Percentiles rank a stretch among this genome's conserved stretches.
These are phyloP conservation scores for Clausena lansium DNA, from an alignment of 345 rosid species.

Conservation along the genomic window DNA sequence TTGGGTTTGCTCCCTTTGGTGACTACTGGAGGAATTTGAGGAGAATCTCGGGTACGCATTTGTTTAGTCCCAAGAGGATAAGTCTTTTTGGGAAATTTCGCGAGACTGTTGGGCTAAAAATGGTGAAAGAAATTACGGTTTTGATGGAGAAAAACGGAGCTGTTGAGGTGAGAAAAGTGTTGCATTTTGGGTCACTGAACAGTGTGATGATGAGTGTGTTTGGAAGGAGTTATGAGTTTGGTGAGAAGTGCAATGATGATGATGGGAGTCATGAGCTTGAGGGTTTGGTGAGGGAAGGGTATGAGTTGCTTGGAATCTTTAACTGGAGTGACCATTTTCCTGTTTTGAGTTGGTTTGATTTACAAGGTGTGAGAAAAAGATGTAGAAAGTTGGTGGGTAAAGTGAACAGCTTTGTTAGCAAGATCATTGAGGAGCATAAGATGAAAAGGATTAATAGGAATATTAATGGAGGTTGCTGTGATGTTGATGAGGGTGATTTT, in stretches of 20 bases:
- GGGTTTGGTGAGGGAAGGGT: conserved; percentile 68
- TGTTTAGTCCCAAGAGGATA: conserved; percentile 72
- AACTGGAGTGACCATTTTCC: conserved; percentile 92
- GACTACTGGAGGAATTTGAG: conserved; percentile 89
- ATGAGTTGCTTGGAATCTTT: conserved; percentile 64
- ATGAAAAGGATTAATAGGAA: conserved; percentile 19
- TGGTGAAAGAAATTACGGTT: conserved; percentile 41
- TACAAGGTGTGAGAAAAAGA: conserved; percentile 75
- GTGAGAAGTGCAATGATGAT: conserved; percentile 9
- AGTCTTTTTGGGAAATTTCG: conserved; percentile 46
- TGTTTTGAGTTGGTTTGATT: conserved; percentile 58
- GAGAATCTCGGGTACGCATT: conserved; percentile 72
- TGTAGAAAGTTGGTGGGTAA: conserved; percentile 47
- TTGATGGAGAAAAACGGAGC: conserved; percentile 30
- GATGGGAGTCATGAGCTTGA: conserved; percentile 49
- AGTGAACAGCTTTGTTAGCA: conserved; percentile 60
- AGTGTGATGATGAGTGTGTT: conserved; percentile 78
- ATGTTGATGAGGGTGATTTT: conserved; percentile 44
- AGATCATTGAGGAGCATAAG: conserved; percentile 60
- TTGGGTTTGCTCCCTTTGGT: conserved; percentile 84
- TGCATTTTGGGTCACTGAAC: conserved; percentile 73
- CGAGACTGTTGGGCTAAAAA: conserved; percentile 41
- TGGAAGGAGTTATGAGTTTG: conserved; percentile 59
- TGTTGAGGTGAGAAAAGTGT: conserved; percentile 44
- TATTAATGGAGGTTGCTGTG: neutral